phyloP scores from a whole-genome alignment of 306 rosid species.

The Abrus precatorius region DNA sequence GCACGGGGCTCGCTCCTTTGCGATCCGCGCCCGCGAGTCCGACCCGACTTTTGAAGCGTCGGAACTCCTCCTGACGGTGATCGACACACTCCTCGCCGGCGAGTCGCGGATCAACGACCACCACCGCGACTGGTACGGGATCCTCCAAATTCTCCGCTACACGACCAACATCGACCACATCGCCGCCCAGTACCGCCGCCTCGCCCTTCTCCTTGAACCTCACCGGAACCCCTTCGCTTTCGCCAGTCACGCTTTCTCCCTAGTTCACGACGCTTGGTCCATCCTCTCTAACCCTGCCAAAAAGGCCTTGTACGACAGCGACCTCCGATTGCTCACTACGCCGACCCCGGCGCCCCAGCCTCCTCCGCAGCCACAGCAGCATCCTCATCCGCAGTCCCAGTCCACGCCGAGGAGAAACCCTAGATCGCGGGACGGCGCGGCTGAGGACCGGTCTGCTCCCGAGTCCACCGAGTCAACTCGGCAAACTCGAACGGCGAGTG shows the following conservation, averaged over 20 bases:
- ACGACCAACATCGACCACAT: conserved; percentile 79
- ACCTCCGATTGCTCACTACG: conserved; percentile 56
- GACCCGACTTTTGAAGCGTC: conserved; percentile 80
- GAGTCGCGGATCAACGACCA: conserved; percentile 72
- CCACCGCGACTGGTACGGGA: conserved; percentile 76
- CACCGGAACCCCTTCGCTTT: conserved; percentile 64
- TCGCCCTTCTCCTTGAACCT: conserved; percentile 81
- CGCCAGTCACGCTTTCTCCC: conserved; percentile 77
- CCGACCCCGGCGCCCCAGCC: conserved; percentile 44
- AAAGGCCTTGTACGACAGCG: conserved; percentile 77
- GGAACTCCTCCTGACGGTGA: conserved; percentile 75
- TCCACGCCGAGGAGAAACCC: conserved; percentile 50
- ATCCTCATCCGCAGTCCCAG: conserved; percentile 34
- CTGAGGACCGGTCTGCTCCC: conserved; percentile 37
- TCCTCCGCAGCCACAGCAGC: not conserved
- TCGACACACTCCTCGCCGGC: conserved; percentile 80
- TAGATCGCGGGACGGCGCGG: conserved; percentile 49
- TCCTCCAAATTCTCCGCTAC: conserved; percentile 75
- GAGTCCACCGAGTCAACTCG: conserved; percentile 52
- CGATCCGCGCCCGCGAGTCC: conserved; percentile 89
- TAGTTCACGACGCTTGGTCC: conserved; percentile 88
- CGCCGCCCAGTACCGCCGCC: conserved; percentile 83
- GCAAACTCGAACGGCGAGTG: conserved; percentile 40
- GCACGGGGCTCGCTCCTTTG: conserved; percentile 81
- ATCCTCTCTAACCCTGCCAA: conserved; percentile 75